Evolutionary conservation across 495 filamentous ascomycete species (phyloP).

Genomic region (Saxispiralis lemnorum): DNA sequence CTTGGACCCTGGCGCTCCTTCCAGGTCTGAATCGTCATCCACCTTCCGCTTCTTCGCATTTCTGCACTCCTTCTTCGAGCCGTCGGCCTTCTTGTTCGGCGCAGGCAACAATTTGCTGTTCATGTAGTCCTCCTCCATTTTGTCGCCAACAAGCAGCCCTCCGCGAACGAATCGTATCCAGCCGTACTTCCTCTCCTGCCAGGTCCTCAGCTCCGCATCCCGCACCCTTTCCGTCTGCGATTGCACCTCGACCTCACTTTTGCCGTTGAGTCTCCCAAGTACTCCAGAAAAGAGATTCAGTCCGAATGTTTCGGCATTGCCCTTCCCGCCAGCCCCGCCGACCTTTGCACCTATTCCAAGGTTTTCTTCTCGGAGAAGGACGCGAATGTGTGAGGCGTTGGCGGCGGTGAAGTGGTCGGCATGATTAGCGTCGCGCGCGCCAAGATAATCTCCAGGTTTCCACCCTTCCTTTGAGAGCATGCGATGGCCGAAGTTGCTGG

Average conservation of each 20-base stretch:
- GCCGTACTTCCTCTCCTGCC: slow-evolving; percentile 52
- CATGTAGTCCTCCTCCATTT: slow-evolving; percentile 18
- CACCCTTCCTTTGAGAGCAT: slow-evolving; percentile 78
- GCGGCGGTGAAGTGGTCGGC: slow-evolving; percentile 55
- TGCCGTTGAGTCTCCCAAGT: slow-evolving; percentile 78
- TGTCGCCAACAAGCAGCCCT: slow-evolving; percentile 58
- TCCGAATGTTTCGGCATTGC: slow-evolving; percentile 57
- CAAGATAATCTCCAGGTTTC: slow-evolving; percentile 66
- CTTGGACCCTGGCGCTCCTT: slow-evolving; percentile 20
- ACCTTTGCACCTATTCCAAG: slow-evolving; percentile 67
- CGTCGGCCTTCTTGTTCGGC: slow-evolving; percentile 1
- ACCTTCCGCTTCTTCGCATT: slow-evolving; percentile 15
- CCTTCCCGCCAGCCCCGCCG: slow-evolving; percentile 27
- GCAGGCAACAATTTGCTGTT: slow-evolving; percentile 5
- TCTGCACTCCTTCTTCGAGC: slow-evolving; percentile 5
- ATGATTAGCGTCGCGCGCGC: slow-evolving; percentile 53
- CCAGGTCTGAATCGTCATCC: slow-evolving; percentile 14
- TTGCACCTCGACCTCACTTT: slow-evolving; percentile 47
- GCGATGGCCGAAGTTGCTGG: slow-evolving; percentile 64
- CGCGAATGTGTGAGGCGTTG: slow-evolving; percentile 59
- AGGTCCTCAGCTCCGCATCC: slow-evolving; percentile 46
- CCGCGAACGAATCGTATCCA: slow-evolving; percentile 64
- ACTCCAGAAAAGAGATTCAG: slow-evolving; percentile 68
- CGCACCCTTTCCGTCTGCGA: slow-evolving; percentile 44
- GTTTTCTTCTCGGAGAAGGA: slow-evolving; percentile 72